phyloP scores from a whole-genome alignment of 768 basidiomycete genomes.

The Boletus fagicola region DNA sequence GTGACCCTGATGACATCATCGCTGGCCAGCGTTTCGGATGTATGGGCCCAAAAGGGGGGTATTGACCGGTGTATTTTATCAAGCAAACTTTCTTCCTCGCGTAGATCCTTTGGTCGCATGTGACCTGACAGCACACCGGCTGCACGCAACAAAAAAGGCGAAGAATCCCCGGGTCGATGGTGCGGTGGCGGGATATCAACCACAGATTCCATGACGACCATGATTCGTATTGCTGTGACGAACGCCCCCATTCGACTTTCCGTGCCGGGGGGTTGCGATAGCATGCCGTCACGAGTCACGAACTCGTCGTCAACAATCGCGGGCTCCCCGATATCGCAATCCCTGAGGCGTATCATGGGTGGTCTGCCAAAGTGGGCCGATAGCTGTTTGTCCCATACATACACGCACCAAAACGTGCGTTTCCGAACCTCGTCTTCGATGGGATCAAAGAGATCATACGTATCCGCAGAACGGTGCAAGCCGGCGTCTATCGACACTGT shows the following conservation, averaged over 20 bases:
- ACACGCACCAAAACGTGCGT: conserved; percentile 95
- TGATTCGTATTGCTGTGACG: conserved; percentile 69
- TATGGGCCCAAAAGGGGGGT: conserved; percentile 77
- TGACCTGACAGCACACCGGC: conserved; percentile 64
- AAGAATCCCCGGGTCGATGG: conserved; percentile 57
- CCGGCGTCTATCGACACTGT: conserved; percentile 89
- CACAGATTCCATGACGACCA: conserved; percentile 86
- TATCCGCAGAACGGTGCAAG: conserved; percentile 82
- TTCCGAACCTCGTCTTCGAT: conserved; percentile 91
- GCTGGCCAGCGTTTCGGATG: conserved; percentile 74
- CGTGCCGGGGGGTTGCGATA: conserved; percentile 63
- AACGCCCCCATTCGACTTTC: conserved; percentile 82
- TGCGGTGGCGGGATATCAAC: conserved; percentile 73
- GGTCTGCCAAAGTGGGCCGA: conserved; percentile 87
- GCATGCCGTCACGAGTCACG: conserved; percentile 71
- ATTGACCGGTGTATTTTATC: conserved; percentile 75
- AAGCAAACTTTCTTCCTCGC: conserved; percentile 77
- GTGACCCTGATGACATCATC: conserved; percentile 88
- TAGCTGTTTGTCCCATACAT: conserved; percentile 95
- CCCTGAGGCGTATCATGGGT: conserved; percentile 79
- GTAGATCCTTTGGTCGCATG: conserved; percentile 59
- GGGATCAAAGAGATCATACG: conserved; percentile 82
- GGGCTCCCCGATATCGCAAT: conserved; percentile 91
- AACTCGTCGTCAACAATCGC: conserved; percentile 85
- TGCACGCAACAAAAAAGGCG: conserved; percentile 77